Conservation (phyloP, 176 grass and related monocot genomes). For the Panicum miliaceum region DNA sequence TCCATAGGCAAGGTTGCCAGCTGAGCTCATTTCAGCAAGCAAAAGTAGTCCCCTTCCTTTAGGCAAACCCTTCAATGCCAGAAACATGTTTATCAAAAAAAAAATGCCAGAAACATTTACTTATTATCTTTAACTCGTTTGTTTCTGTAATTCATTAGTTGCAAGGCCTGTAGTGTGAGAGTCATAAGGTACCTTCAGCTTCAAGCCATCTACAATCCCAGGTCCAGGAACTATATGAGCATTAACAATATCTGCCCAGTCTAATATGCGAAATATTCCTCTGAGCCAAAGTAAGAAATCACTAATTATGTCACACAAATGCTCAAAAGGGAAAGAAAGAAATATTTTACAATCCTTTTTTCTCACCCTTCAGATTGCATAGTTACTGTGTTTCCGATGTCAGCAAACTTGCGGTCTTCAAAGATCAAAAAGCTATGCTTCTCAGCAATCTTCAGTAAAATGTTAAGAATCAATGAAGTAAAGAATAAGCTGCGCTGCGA, state of each 20-base stretch:
- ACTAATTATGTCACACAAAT: neutral
- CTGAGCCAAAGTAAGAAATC: conserved; percentile 47
- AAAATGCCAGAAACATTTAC: conserved; percentile 36
- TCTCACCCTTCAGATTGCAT: conserved; percentile 97
- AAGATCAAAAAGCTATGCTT: conserved; percentile 88
- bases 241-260: conserved; percentile 93
- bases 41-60: conserved; percentile 76
- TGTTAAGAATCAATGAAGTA: neutral
- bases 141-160: neutral
- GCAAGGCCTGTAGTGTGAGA: neutral
- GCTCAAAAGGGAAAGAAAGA: neutral
- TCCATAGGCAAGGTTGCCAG: conserved; percentile 84
- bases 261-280: conserved; percentile 80
- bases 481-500: neutral
- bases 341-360: neutral
- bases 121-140: neutral
- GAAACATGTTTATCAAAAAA: conserved; percentile 26
- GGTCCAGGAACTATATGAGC: conserved; percentile 81
- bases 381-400: conserved; percentile 90
- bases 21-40: conserved; percentile 96
- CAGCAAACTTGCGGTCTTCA: conserved; percentile 91
- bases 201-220: conserved; percentile 89
- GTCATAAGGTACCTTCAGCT: conserved; percentile 66
- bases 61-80: conserved; percentile 77
- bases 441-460: conserved; percentile 77